Evolutionary conservation across 2,329 filamentous ascomycete species (phyloP).

Genomic region (Rhynchosporium secalis): DNA sequence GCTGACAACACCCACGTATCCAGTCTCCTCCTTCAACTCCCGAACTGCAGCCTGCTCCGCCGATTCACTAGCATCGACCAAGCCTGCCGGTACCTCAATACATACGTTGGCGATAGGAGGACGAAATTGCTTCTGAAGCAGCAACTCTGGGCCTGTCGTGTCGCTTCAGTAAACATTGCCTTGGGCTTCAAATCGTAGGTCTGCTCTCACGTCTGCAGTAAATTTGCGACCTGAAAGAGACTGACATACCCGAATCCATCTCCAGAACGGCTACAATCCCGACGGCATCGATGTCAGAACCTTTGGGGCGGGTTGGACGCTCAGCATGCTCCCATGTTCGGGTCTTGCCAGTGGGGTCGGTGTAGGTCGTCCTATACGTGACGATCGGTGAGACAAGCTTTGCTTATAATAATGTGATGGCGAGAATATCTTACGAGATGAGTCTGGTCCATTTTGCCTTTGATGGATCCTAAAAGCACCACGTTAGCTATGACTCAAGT

Average conservation of each 20-base stretch:
- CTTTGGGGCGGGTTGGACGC: conserved; percentile 64
- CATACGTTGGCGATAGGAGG: conserved; percentile 59
- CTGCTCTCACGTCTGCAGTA: not conserved
- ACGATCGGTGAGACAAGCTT: conserved; percentile 1
- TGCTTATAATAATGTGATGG: not conserved
- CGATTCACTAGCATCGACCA: conserved; percentile 63
- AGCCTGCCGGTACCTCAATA: conserved; percentile 65
- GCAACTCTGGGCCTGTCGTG: conserved; percentile 48
- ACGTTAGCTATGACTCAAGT: not conserved
- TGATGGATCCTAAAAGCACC: conserved; percentile 1
- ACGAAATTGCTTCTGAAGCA: conserved; percentile 68
- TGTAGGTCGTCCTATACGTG: conserved; percentile 58
- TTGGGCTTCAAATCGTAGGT: not conserved
- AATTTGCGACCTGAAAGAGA: not conserved
- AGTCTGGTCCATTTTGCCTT: conserved; percentile 32
- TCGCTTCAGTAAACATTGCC: not conserved
- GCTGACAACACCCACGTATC: conserved; percentile 57
- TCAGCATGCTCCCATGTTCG: conserved; percentile 73
- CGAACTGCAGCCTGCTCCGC: conserved; percentile 61
- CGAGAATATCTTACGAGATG: conserved; percentile 7
- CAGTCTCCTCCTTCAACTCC: conserved; percentile 67
- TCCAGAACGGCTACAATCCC: conserved; percentile 70
- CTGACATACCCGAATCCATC: conserved; percentile 47
- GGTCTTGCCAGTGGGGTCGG: conserved; percentile 57
- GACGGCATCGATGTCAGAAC: conserved; percentile 67